Evolutionary conservation across 352 stramenopile genomes (phyloP).

Genomic region (Pythium plurisporium): DNA sequence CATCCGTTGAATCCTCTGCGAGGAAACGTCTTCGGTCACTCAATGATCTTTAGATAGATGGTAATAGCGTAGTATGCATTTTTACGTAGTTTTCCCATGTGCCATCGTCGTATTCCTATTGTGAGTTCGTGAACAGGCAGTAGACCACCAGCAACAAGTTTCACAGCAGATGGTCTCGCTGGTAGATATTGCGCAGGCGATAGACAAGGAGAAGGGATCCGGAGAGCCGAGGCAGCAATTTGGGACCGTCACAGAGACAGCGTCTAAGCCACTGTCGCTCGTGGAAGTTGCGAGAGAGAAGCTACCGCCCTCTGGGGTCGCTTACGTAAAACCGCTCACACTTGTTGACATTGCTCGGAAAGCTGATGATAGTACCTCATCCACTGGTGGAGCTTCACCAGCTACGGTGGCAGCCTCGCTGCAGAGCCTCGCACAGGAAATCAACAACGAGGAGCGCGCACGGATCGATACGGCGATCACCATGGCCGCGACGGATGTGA

Average conservation of each 20-base stretch:
- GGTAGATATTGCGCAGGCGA: constrained; percentile 49
- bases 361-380: constrained; percentile 10
- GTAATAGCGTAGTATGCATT: not conserved
- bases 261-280: constrained; percentile 25
- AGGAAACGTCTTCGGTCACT: constrained; percentile 19
- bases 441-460: constrained; percentile 38
- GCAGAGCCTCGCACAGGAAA: constrained; percentile 36
- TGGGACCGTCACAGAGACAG: not conserved
- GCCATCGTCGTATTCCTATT: too few relatives aligned
- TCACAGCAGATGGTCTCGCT: constrained; percentile 17
- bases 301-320: not conserved
- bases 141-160: too few relatives aligned
- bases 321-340: constrained; percentile 20
- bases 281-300: constrained; percentile 33
- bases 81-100: too few relatives aligned
- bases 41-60: constrained; percentile 16
- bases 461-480: constrained; percentile 32
- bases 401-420: not conserved
- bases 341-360: constrained; percentile 48
- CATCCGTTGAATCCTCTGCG: not conserved
- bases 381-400: not conserved
- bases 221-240: not conserved
- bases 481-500: constrained; percentile 36
- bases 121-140: too few relatives aligned
- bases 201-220: constrained; percentile 22